Base-by-base conservation (phyloP, 176 grass and related monocot genomes). In the Hordeum marinum region DNA sequence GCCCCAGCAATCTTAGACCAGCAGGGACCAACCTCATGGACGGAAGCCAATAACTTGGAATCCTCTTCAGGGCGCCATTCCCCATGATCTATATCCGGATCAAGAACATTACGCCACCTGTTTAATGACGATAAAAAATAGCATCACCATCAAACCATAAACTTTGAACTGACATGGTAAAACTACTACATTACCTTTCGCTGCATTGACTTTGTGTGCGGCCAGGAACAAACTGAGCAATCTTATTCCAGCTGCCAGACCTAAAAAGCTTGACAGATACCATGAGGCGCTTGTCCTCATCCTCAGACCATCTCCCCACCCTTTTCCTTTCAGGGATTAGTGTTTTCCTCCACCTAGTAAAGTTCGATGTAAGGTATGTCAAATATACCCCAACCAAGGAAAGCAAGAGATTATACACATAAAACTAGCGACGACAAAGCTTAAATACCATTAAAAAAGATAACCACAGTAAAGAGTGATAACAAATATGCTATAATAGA, bases 51-150 rank as follows among this genome's bases (percentile, higher is more conserved):
- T 64, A 98, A 85, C 59, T 83, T 88, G 5, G 80, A 90, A 83
- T 98, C 91, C 61, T 98, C 96, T 85, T 98, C 96, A 66, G 78
- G 86, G n/a, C 37, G 83, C 96, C 96, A 98, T 60, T 89, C 58
- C 36, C 84, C 57, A 57, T 88, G 89, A 70, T 95, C 82, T 72
- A 98, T 78, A 80, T 90, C 43, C 81, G 93, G 96, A 88, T 95
- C 84, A 75, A 98, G 93, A 90, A 94, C 92, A 86, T 95, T 95
- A 59, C 60, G 29, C 96, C 96, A 98, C 86, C 96, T 98, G 73
- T 77, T 79, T 80, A 70, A 81, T 43, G 26, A 88, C 36, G 82
- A 57, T 52, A 68, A 79, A 24, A 84, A 73, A 29, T 76, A 67
- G 55, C 37, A 81, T 86, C 78, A 83, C 15, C 25, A 83, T 83